Evolutionary conservation across 1,284 basidiomycete species (phyloP), one percentile per base, ranked within the genome.

Genomic region (Ganoderma leucocontextum): DNA sequence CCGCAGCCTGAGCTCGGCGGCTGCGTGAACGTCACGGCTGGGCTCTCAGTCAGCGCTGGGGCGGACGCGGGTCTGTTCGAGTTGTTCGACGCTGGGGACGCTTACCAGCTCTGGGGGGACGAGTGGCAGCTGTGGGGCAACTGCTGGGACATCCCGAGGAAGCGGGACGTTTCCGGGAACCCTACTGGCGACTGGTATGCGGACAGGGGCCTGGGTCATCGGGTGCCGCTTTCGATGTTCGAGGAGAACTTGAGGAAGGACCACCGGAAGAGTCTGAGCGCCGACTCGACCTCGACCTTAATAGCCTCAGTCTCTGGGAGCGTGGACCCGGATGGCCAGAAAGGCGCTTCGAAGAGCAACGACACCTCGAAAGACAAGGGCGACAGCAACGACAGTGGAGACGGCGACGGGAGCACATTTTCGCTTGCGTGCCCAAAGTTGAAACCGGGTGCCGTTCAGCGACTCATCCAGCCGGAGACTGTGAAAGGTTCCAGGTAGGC

Each of bases 51-150:
- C 35, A 36, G 44, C 35, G 57, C 35, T 13, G 47, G 33, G 7
- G 63, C 57, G 17, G 57, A 65, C 22, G 35, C 36, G 42, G 63
- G 47, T 9, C 13, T 65, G 15, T 55, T 55, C 33, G 17, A 33
- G 15, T 10, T 33, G 29, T 55, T 55, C 52, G 52, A 55, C 52
- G 52, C 52, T 17, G 52, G 52, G 17, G 52, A 8, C 25, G 13
- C 13, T 5, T 33, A 55, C 29, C 29, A 55, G 52, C 52, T 55
- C 5, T 55, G 52, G 52, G 52, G 29, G 52, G 25, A 53, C 52
- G 52, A 53, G 52, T 53, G 52, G 52, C 52, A 55, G 52, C 52
- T 55, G 17, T 55, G 52, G 52, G 52, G 52, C 0, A 9, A 35
- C 29, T 33, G 29, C 15, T 35, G 29, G 29, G 52, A 55, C 5